Evolutionary conservation across 345 rosid genomes (phyloP).

Genomic region (Erucastrum elatum): DNA sequence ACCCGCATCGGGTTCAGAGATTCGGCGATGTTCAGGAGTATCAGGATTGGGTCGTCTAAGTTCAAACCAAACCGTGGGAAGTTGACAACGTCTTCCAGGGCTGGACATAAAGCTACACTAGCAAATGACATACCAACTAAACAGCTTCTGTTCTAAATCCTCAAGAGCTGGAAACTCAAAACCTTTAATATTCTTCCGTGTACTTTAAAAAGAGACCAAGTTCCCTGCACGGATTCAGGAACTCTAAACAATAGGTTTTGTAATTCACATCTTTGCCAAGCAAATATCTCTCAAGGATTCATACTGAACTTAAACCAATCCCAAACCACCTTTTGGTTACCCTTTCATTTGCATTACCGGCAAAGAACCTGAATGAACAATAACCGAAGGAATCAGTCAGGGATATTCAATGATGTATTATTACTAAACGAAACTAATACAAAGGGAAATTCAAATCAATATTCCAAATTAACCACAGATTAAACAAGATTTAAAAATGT

Average conservation of each 20-base stretch:
- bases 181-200: conserved; percentile 29
- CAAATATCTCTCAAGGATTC: conserved; percentile 2
- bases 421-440: too few relatives aligned
- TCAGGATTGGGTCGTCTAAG: conserved; percentile 50
- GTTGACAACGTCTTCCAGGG: conserved; percentile 48
- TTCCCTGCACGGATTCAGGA: conserved; percentile 46
- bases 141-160: conserved; percentile 28
- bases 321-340: conserved; percentile 2
- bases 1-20: conserved; percentile 63
- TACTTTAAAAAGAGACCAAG: conserved; percentile 26
- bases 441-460: neutral
- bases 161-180: conserved; percentile 17
- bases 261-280: conserved; percentile 37
- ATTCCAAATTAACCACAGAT: neutral
- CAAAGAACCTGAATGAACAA: conserved; percentile 28
- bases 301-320: neutral
- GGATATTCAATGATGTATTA: neutral
- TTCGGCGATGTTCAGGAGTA: conserved; percentile 59
- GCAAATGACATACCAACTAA: conserved; percentile 50
- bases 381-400: conserved; percentile 4
- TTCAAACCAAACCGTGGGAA: conserved; percentile 39
- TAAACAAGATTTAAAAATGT: neutral
- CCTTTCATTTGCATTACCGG: neutral
- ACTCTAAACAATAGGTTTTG: conserved; percentile 14
- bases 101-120: conserved; percentile 59